These are phyloP conservation scores for Blastobotrys capitulatus DNA, from an alignment of 1,139 yeast genomes.

Conservation along the genomic window DNA sequence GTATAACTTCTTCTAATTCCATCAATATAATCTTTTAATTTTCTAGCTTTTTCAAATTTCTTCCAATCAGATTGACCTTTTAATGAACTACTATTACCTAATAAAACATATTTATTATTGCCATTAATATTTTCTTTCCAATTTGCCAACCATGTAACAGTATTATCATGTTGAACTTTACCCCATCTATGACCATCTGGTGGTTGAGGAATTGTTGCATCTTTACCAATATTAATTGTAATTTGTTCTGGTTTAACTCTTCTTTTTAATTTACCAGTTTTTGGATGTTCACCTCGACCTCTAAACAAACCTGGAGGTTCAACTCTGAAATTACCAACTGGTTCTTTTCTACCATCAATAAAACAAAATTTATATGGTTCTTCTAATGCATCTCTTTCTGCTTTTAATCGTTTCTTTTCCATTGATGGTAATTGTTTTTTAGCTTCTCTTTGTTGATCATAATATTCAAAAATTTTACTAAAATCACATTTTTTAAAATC, in stretches of 20 bases:
- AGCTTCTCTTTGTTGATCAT: constrained; percentile 64
- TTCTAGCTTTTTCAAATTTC: constrained; percentile 90
- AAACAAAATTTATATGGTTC: constrained; percentile 77
- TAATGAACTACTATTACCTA: constrained; percentile 86
- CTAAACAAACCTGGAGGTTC: constrained; percentile 96
- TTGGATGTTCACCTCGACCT: constrained; percentile 97
- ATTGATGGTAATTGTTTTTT: constrained; percentile 62
- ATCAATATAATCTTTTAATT: constrained; percentile 67
- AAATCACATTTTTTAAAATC: constrained; percentile 75
- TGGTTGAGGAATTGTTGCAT: constrained; percentile 68
- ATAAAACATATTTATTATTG: constrained; percentile 77
- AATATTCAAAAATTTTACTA: constrained; percentile 63
- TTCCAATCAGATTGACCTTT: constrained; percentile 89
- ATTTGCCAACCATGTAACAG: constrained; percentile 94
- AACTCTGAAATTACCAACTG: constrained; percentile 86
- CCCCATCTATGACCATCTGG: constrained; percentile 92
- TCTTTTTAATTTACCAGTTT: constrained; percentile 69
- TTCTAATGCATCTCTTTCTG: constrained; percentile 68
- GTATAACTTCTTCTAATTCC: constrained; percentile 72
- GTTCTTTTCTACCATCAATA: constrained; percentile 84
- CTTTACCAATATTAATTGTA: constrained; percentile 73
- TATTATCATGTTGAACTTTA: constrained; percentile 78
- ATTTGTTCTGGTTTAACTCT: constrained; percentile 88
- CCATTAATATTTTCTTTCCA: constrained; percentile 93
- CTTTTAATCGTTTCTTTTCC: constrained; percentile 68